Evolutionary conservation across 768 basidiomycete genomes (phyloP), one percentile per base, ranked within the genome.

Genomic region (Boletus subcaerulescens): DNA sequence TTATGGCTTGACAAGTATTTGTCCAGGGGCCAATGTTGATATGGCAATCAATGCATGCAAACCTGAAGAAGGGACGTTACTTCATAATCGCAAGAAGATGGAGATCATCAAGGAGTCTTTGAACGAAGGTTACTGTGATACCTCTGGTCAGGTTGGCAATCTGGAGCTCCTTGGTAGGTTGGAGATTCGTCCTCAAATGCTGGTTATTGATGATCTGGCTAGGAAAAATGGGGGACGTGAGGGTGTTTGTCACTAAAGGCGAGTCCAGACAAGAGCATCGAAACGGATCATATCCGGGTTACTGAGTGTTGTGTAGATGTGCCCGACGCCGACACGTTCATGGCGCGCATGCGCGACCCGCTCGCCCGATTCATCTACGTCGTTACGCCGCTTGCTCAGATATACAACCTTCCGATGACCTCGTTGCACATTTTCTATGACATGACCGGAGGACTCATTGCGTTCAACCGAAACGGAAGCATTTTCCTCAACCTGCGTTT

Each of bases 371-470:
- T 97, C 67, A 81, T 91, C 22, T 75, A 83, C 48, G 73, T 94
- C 36, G 75, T 94, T 50, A 71, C 73, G 0, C 83, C 85, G 0
- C 77, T 98, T 18, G 79, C 83, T 5, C 67, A 76, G 31, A 76
- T 95, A 15, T 98, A 92, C 69, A 77, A 79, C 59, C 80, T 98
- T 35, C 85, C 92, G 2, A 71, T 84, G 26, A 72, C 80, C 0
- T 87, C 87, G 44, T 62, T 97, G 54, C 91, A 96, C 62, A 80
- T 99, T 6, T 98, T 98, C 69, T 88, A 85, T 70, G 95, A 98
- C 65, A 67, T 77, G 20, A 73, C 75, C 5, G 95, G 96, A 1
- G 86, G 85, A 2, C 73, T 90, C 13, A 96, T 98, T 51, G 97
- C 94, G 2, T 98, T 99, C 77, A 99, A 98, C 68, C 78, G 93